Percentiles rank a stretch among this genome's conserved stretches.
These are phyloP conservation scores for Rubia tinctorum DNA, from an alignment of 305 asterid species.

Conservation along the genomic window DNA sequence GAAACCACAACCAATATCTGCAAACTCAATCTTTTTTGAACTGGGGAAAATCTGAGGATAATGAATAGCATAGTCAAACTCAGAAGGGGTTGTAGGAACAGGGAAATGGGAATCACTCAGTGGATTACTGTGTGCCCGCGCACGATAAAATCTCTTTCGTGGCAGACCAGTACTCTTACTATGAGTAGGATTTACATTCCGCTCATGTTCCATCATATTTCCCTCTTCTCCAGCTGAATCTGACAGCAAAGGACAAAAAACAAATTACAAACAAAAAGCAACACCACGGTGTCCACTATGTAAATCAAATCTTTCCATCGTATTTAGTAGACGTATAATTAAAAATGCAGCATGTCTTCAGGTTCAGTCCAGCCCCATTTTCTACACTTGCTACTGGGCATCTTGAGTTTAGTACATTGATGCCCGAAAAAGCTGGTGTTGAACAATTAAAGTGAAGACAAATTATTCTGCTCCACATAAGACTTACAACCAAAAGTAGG, in stretches of 20 bases:
- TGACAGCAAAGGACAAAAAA: background rate
- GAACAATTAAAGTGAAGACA: background rate
- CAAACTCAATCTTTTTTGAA: slow-evolving; percentile 64
- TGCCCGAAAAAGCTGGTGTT: background rate
- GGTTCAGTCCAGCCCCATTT: background rate
- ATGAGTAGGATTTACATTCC: slow-evolving; percentile 39
- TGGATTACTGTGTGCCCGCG: slow-evolving; percentile 97
- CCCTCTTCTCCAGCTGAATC: background rate
- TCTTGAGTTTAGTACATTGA: background rate
- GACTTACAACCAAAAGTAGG: too few relatives aligned
- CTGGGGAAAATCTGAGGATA: slow-evolving; percentile 43
- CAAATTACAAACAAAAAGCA: background rate
- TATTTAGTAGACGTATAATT: too few relatives aligned
- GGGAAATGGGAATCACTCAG: slow-evolving; percentile 97
- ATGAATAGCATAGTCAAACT: slow-evolving; percentile 56
- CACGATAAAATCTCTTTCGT: slow-evolving; percentile 86
- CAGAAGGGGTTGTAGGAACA: slow-evolving; percentile 60
- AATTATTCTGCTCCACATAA: background rate
- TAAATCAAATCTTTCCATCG: background rate
- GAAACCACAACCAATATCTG: slow-evolving; percentile 97
- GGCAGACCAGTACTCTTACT: slow-evolving; percentile 90
- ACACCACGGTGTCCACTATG: too few relatives aligned
- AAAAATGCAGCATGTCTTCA: background rate
- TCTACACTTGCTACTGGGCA: background rate
- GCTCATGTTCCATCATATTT: slow-evolving; percentile 22